phyloP scores from a whole-genome alignment of 805 yeast genomes.

The Kregervanrija pseudodelftensis region DNA sequence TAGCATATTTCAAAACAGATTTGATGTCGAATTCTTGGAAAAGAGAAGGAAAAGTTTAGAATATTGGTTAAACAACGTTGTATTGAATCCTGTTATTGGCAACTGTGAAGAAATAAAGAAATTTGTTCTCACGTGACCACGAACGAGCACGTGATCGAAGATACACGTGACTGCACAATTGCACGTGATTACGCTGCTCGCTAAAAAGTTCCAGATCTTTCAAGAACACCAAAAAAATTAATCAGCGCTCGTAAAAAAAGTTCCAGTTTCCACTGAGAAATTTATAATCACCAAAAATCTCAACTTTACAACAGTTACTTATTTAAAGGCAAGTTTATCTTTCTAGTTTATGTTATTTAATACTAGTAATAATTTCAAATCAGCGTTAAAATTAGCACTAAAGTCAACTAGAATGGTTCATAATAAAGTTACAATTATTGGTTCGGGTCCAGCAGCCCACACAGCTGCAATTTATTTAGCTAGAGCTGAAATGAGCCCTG shows the following conservation, averaged over 20 bases:
- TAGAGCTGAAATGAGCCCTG: conserved; percentile 93
- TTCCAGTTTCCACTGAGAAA: no score
- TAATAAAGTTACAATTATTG: conserved; percentile 79
- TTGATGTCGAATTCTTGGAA: conserved; percentile 38
- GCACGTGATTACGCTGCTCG: background rate
- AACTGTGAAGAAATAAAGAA: conserved; percentile 31
- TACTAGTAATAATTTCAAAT: background rate
- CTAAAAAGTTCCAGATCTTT: background rate
- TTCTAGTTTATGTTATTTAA: background rate
- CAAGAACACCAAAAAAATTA: background rate
- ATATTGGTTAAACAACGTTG: conserved; percentile 48
- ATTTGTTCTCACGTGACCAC: conserved; percentile 25
- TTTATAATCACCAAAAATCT: no score
- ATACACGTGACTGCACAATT: no score
- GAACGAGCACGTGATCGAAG: no score
- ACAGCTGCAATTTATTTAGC: conserved; percentile 97
- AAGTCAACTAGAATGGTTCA: conserved; percentile 53
- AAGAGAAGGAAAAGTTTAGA: conserved; percentile 50
- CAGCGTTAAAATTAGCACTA: conserved; percentile 2
- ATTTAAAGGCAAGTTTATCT: background rate
- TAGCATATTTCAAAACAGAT: conserved; percentile 18
- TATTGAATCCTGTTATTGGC: conserved; percentile 42
- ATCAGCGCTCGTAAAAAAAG: no score
- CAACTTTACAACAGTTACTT: background rate
- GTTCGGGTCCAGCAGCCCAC: conserved; percentile 99